These are phyloP conservation scores for Sphaerulina musiva DNA, from an alignment of 2,329 filamentous ascomycete genomes.

Conservation along the genomic window DNA sequence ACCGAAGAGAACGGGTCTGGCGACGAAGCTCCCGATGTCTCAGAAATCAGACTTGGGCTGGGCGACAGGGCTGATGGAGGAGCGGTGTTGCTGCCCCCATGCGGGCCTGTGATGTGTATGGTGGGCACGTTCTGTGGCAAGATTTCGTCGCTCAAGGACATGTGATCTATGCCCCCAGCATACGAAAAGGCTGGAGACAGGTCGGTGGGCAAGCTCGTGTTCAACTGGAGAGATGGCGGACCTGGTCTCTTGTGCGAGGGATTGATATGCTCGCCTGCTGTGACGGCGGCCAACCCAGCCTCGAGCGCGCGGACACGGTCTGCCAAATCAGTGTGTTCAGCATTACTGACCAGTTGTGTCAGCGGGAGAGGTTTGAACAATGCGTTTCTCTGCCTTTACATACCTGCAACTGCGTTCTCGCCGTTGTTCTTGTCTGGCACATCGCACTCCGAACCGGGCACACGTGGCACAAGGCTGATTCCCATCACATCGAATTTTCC, in stretches of 20 bases:
- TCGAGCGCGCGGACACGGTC: conserved; percentile 17
- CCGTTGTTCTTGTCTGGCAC: conserved; percentile 13
- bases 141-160: conserved; percentile 10
- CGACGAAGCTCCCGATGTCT: conserved; percentile 14
- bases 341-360: conserved; percentile 1
- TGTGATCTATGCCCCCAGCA: conserved; percentile 1
- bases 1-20: conserved; percentile 15
- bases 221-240: conserved; percentile 14
- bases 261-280: conserved; percentile 1
- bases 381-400: neutral
- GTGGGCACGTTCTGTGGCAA: conserved; percentile 11
- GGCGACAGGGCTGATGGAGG: conserved; percentile 13
- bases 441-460: conserved; percentile 15
- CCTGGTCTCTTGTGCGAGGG: neutral
- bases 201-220: conserved; percentile 13
- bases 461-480: conserved; percentile 16
- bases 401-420: conserved; percentile 16
- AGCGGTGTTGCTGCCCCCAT: conserved; percentile 9
- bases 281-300: conserved; percentile 14
- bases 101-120: conserved; percentile 17
- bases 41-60: conserved; percentile 15
- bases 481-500: conserved; percentile 18
- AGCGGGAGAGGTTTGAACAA: neutral
- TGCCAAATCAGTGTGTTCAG: conserved; percentile 15
- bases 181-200: neutral